phyloP scores from a whole-genome alignment of 2,329 filamentous ascomycete genomes.

The Myriosclerotinia curreyana region DNA sequence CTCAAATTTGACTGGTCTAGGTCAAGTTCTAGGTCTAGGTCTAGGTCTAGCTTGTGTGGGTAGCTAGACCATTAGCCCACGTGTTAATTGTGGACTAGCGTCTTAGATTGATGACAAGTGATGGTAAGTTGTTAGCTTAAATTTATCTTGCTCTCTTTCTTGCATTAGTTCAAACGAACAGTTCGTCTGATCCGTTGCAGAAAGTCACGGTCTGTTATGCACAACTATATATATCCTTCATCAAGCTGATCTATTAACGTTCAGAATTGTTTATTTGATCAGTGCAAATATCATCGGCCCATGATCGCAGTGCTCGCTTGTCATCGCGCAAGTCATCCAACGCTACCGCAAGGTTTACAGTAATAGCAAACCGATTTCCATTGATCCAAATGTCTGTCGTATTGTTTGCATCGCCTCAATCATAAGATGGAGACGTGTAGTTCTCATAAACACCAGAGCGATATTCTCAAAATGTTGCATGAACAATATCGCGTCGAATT shows the following conservation, averaged over 20 bases:
- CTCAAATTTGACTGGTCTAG: too few species aligned
- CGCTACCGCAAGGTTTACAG: not conserved
- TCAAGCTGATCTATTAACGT: not conserved
- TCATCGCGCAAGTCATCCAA: not conserved
- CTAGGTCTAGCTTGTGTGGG: too few species aligned
- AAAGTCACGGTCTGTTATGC: not conserved
- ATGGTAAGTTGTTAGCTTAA: not conserved
- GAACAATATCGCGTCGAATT: not conserved
- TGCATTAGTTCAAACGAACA: not conserved
- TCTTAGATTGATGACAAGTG: too few species aligned
- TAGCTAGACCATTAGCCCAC: too few species aligned
- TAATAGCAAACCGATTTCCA: not conserved
- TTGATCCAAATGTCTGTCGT: not conserved
- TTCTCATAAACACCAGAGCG: not conserved
- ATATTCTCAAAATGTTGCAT: not conserved
- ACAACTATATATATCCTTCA: not conserved
- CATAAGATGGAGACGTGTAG: not conserved
- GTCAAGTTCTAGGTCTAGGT: too few species aligned
- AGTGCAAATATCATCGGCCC: slow-evolving; percentile 6
- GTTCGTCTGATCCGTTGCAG: not conserved
- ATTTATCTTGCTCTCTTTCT: not conserved
- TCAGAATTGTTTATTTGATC: not conserved
- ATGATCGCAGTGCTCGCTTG: not conserved
- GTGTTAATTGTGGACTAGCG: too few species aligned
- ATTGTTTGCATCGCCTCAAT: slow-evolving; percentile 10